Percentiles rank a stretch among this genome's conserved stretches.
Conservation (phyloP, 164 flowering plant species). For the Stephania japonica region DNA sequence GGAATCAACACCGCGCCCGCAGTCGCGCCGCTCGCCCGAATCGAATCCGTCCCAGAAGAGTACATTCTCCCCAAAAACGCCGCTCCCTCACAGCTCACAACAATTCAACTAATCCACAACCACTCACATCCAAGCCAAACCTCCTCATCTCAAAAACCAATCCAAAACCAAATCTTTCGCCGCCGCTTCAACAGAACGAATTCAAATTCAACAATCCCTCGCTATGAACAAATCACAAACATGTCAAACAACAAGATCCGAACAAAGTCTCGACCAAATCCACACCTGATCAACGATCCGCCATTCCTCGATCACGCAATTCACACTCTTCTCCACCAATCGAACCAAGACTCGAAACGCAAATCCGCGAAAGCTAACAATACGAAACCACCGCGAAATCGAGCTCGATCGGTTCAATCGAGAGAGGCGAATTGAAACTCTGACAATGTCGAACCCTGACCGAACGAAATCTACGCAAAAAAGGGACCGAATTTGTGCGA, state of each 20-base stretch:
- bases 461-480: neutral
- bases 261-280: conserved; percentile 13
- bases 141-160: conserved; percentile 5
- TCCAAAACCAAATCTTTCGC: neutral
- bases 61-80: conserved; percentile 29
- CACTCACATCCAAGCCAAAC: neutral
- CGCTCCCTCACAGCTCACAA: neutral
- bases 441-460: neutral
- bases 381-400: neutral
- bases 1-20: conserved; percentile 30
- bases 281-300: neutral
- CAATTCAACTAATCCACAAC: neutral
- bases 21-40: conserved; percentile 29
- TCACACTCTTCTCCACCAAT: neutral
- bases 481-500: neutral
- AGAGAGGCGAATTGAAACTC: neutral
- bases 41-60: conserved; percentile 27
- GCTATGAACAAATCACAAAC: conserved; percentile 30
- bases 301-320: neutral
- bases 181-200: conserved; percentile 2
- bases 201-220: conserved; percentile 44
- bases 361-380: neutral
- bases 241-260: conserved; percentile 28
- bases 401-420: neutral
- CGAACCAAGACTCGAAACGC: neutral